Base-by-base conservation (phyloP, 139 green algal species). In the Tetradesmus lagerheimii region DNA sequence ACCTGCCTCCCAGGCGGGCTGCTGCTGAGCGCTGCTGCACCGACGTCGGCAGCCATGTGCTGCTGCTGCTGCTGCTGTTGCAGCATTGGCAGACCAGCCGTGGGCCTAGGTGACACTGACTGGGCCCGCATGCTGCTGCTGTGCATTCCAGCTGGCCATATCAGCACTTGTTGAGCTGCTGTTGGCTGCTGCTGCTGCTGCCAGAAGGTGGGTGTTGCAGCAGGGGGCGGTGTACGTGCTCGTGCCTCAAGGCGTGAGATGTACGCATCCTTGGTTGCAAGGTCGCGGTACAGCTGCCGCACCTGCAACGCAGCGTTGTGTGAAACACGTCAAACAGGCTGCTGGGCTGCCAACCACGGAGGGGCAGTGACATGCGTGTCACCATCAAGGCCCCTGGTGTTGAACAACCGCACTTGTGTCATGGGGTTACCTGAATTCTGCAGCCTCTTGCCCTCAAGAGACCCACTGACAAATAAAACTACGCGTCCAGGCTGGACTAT, bases 191-290 rank as follows among this genome's bases (percentile, higher is more conserved):
- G 57, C 2, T 31, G 20, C 23, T 71, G 71, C 18, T 38, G 71
- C 18, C 23, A n/a, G 31, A 23, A 5, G 8, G 20, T 71, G 57
- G 18, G 1, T 71, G 20, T 18, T 71, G 57, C 4, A 2, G 5
- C 25, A n/a, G 57, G 20, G 4, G n/a, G 57, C 31, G 57, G 2
- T 25, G 16, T 2, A 11, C 53, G 82, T 12, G 38, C 5, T 23
- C 82, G 31, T 23, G 82, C 18, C 53, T 87, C 35, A 4, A 87
- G n/a, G 14, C 18, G 47, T 5, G 34, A 50, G 47, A 87, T 87
- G 82, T 62, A 87, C 4, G 53, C 53, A 5, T 87, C 57, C 23
- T 78, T 77, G 20, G 82, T 34, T 0, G 82, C 82, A 15, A 87
- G 25, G 20, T 87, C 53, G 2, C 57, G 34, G 34, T 62, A 79